A percentile compares a stretch with the other conserved stretches of the same genome.
Conservation (phyloP, 352 stramenopile genomes). For the Pythium chondricola region DNA sequence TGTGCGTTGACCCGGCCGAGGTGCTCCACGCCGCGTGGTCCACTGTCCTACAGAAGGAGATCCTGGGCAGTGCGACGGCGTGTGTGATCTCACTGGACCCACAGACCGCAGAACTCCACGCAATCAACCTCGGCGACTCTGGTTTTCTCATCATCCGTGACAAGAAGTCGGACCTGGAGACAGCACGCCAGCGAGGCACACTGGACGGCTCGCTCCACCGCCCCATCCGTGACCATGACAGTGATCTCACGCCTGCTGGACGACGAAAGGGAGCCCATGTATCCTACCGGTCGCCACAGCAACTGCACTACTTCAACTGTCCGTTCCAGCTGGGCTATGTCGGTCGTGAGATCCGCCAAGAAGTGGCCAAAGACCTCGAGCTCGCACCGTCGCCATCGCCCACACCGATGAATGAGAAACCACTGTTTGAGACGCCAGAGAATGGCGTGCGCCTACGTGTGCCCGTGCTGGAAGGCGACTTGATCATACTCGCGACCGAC, state of each 20-base stretch:
- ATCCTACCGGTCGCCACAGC: slow-evolving; percentile 93
- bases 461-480: slow-evolving; percentile 90
- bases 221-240: slow-evolving; percentile 59
- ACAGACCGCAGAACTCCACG: slow-evolving; percentile 88
- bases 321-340: slow-evolving; percentile 89
- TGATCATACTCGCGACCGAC: slow-evolving; percentile 96
- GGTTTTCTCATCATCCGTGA: slow-evolving; percentile 82
- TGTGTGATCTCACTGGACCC: slow-evolving; percentile 92
- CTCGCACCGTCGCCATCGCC: slow-evolving; percentile 23
- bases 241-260: slow-evolving; percentile 57
- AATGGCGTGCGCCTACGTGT: slow-evolving; percentile 91
- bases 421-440: slow-evolving; percentile 89
- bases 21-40: slow-evolving; percentile 69
- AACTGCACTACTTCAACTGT: slow-evolving; percentile 97
- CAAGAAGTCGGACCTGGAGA: slow-evolving; percentile 65
- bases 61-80: slow-evolving; percentile 90
- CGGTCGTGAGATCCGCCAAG: slow-evolving; percentile 32
- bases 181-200: slow-evolving; percentile 53
- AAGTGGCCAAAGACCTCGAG: slow-evolving; percentile 45
- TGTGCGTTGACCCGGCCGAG: slow-evolving; percentile 53
- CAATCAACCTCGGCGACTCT: slow-evolving; percentile 93
- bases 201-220: slow-evolving; percentile 68
- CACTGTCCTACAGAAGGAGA: slow-evolving; percentile 84
- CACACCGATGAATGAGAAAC: slow-evolving; percentile 54
- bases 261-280: slow-evolving; percentile 73